A percentile compares a stretch with the other conserved stretches of the same genome.
Evolutionary conservation across 345 rosid species (phyloP).

Genomic region (Firmiana major): DNA sequence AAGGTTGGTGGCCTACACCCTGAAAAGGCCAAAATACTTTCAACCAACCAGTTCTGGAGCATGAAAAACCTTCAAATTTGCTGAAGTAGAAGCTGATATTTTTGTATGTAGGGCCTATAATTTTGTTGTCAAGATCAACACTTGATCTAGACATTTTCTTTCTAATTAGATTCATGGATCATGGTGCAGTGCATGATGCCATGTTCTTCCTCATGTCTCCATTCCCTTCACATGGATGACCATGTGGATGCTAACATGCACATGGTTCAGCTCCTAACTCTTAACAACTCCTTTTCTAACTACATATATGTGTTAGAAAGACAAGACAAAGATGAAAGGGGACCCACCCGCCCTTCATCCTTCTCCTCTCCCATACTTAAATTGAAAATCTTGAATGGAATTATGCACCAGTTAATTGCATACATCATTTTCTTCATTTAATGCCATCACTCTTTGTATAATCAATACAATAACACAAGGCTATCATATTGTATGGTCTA

Average conservation of each 20-base stretch:
- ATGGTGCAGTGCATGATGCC: background rate
- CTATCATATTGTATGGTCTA: too few relatives aligned
- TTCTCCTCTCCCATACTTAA: background rate
- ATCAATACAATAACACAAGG: background rate
- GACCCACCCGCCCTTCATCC: background rate
- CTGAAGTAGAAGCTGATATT: background rate
- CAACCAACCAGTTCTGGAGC: constrained; percentile 13
- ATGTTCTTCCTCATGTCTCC: constrained; percentile 6
- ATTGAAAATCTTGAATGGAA: background rate
- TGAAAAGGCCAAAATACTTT: constrained; percentile 36
- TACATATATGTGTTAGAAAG: background rate
- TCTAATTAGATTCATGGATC: background rate
- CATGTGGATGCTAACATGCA: constrained; percentile 7
- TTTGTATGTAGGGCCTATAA: background rate
- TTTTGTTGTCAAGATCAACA: background rate
- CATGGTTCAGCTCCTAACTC: background rate
- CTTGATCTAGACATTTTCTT: background rate
- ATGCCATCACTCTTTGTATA: background rate
- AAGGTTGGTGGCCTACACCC: constrained; percentile 42
- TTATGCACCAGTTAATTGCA: background rate
- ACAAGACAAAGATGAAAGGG: background rate
- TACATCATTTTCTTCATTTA: background rate
- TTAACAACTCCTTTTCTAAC: background rate
- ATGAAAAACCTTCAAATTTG: background rate
- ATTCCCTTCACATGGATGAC: constrained; percentile 2